Base-by-base conservation (phyloP, 2,329 filamentous ascomycete genomes). In the Microdochium bolleyi region DNA sequence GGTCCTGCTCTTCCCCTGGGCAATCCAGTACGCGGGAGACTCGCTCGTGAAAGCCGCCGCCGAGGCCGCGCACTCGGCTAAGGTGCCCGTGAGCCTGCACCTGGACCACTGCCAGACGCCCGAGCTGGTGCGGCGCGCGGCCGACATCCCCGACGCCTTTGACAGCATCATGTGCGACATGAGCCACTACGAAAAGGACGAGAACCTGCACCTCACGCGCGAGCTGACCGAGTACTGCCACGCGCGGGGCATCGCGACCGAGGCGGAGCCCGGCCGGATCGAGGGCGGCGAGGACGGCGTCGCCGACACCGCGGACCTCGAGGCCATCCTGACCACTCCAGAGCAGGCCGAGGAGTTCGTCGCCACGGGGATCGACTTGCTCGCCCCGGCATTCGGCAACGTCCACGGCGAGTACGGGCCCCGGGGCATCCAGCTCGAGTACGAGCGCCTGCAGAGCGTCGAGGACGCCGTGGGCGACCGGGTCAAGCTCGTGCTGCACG, bases 161-260 rank as follows among this genome's bases (percentile, higher is more conserved):
- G 85, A 89, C 67, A 81, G 77, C 56, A 88, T 89, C 65, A 88
- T 89, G 85, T 82, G 88, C 3, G 85, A 89, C 66, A 89, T 89
- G 85, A 81, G 76, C 55, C 85, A 88, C 64, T 85, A 86, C 63
- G 83, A 86, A 61, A 84, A 84, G 60, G 83, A 78, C 53, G 85
- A 88, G 70, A 89, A 89, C 60, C 71, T 89, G 24, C 70, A 75
- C 2, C 75, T 80, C 62, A 89, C 85, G 21, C 73, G 73, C 50
- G 81, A 87, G 58, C 69, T 88, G 50, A 82, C 83, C 7, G 69
- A 68, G 22, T 82, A 84, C 62, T 87, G 85, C 62, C 79, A 87
- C 62, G 80, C 71, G 58, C 74, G 79, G 44, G 83, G 83, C 2
- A 87, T 88, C 56, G 78, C 83, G 3, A 85, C 84, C 1, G 85